phyloP scores from a whole-genome alignment of 768 basidiomycete genomes.

The Pisolithus marmoratus region DNA sequence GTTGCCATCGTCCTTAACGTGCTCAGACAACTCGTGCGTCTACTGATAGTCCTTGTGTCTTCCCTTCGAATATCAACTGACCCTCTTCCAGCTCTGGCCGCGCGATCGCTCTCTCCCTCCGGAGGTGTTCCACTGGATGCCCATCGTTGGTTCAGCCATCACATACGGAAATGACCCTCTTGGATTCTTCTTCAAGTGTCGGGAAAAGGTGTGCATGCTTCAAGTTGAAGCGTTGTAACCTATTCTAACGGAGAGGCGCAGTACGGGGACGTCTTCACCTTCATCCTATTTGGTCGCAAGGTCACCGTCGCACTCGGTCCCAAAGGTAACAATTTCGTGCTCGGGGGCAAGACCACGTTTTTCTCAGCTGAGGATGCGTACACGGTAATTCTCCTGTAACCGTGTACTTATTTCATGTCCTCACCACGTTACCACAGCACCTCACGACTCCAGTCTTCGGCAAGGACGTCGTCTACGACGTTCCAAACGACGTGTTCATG shows the following conservation, averaged over 20 bases:
- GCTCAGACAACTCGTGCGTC: constrained; percentile 68
- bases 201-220: constrained; percentile 56
- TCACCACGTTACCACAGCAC: constrained; percentile 44
- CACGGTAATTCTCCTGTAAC: constrained; percentile 47
- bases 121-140: constrained; percentile 88
- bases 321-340: constrained; percentile 89
- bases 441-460: constrained; percentile 95
- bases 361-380: constrained; percentile 97
- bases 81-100: constrained; percentile 50
- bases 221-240: background rate
- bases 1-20: constrained; percentile 68
- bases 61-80: background rate
- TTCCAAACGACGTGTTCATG: constrained; percentile 95
- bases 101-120: constrained; percentile 74
- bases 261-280: constrained; percentile 98
- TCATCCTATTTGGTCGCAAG: constrained; percentile 81
- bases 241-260: constrained; percentile 25
- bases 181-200: constrained; percentile 75
- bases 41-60: background rate
- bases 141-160: constrained; percentile 84
- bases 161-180: constrained; percentile 91
- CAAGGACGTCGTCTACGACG: constrained; percentile 95
- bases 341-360: constrained; percentile 88
- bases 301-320: constrained; percentile 89
- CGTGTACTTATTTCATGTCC: background rate